Percentiles rank a stretch among this genome's conserved stretches.
Evolutionary conservation across 352 stramenopile genomes (phyloP).

Genomic region (Peronosclerospora sorghi): DNA sequence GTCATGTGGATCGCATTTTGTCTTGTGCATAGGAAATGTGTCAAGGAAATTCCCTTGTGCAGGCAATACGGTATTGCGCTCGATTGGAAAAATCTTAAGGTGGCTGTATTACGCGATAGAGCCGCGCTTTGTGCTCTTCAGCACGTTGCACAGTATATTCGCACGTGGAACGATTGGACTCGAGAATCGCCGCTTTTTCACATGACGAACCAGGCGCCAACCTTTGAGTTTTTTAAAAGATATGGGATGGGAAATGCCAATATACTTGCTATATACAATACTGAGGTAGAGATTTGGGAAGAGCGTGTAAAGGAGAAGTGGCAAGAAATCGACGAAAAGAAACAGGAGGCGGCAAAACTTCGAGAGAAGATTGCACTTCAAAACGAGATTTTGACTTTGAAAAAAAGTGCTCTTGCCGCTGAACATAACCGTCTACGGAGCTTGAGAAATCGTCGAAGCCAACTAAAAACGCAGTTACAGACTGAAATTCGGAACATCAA

Average conservation of each 20-base stretch:
- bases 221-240: too few species aligned
- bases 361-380: conserved; percentile 3
- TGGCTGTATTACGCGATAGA: conserved; percentile 21
- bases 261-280: conserved; percentile 6
- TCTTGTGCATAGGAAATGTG: conserved; percentile 22
- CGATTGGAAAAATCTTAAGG: conserved; percentile 22
- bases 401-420: background rate
- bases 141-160: too few species aligned
- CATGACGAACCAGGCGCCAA: conserved; percentile 24
- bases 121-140: conserved; percentile 20
- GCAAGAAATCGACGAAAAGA: conserved; percentile 10
- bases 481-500: background rate
- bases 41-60: conserved; percentile 3
- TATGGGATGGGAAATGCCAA: conserved; percentile 10
- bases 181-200: conserved; percentile 24
- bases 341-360: conserved; percentile 1
- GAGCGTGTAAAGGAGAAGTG: conserved; percentile 4
- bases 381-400: background rate
- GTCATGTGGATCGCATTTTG: too few species aligned
- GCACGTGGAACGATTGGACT: conserved; percentile 15
- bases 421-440: conserved; percentile 1
- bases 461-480: background rate
- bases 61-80: conserved; percentile 30
- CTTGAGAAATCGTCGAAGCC: background rate
- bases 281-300: conserved; percentile 10